Evolutionary conservation across 1,284 basidiomycete species (phyloP), one percentile per base, ranked within the genome.

Genomic region (Sanghuangporus baumii): DNA sequence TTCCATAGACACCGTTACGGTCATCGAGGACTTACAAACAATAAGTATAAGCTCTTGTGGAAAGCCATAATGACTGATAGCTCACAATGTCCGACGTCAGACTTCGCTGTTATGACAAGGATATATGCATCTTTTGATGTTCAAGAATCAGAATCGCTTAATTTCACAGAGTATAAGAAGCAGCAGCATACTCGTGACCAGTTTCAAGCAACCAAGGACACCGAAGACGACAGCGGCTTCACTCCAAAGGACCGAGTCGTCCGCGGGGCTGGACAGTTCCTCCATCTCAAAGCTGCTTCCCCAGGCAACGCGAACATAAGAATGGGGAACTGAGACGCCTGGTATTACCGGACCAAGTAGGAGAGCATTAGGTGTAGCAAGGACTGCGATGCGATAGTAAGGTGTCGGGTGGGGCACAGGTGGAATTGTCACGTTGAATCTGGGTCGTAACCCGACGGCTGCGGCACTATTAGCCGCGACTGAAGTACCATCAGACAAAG

Each of bases 321-420:
- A 75, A 55, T 69, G 71, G 3, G 77, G 67, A 40, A 71, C 73
- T 26, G 69, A 59, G 56, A 74, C 76, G 37, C 66, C 69, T 34
- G 76, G 71, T 56, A 78, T 67, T 68, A 85, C 79, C 34, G 85
- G 87, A 57, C 85, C 78, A 59, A 92, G 75, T 46, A 89, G 68
- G 14, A 93, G 76, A 11, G 87, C 89, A n/a, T 82, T 77, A 14
- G 76, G 70, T 0, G 85, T 81, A 2, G 79, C 80, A 50, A 86
- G 71, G 36, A 92, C 65, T 7, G 81, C 80, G 41, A 93, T 81
- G 66, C 85, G 78, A 59, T 87, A 83, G 69, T 91, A 76, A 7
- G 90, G 88, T 68, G 81, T 82, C 31, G 89, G 89, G 70, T 91
- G 87, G 12, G 86, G 87, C 7, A 88, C 72, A 0, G 89, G 81